Percentiles rank a stretch among this genome's conserved stretches.
These are phyloP conservation scores for Mucor saturninus DNA, from an alignment of 371 early-diverging fungal species.

Conservation along the genomic window DNA sequence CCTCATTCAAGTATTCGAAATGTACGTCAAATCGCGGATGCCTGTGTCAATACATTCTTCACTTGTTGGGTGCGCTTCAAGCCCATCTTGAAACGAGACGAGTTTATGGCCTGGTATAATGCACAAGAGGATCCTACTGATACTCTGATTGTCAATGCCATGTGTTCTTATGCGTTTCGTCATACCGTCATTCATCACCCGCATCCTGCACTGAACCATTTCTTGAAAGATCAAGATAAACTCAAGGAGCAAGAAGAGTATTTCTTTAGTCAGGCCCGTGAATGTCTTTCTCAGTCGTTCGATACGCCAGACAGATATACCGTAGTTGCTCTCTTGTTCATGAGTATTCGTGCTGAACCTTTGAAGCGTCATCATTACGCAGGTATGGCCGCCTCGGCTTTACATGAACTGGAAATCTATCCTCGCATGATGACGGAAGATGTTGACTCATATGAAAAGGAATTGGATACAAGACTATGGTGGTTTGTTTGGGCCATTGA, in stretches of 20 bases:
- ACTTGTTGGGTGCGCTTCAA: slow-evolving; percentile 48
- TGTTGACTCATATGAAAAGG: slow-evolving; percentile 45
- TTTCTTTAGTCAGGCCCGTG: slow-evolving; percentile 49
- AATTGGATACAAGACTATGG: slow-evolving; percentile 57
- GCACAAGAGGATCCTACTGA: slow-evolving; percentile 36
- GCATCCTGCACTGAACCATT: slow-evolving; percentile 28
- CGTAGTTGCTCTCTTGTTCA: slow-evolving; percentile 37
- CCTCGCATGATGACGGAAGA: slow-evolving; percentile 47
- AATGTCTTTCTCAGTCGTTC: slow-evolving; percentile 46
- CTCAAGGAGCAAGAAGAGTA: slow-evolving; percentile 52
- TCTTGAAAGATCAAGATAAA: slow-evolving; percentile 39
- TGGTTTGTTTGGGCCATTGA: slow-evolving; percentile 56
- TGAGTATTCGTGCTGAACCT: slow-evolving; percentile 35
- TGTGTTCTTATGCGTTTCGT: slow-evolving; percentile 37
- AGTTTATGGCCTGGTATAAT: slow-evolving; percentile 51
- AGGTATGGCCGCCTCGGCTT: slow-evolving; percentile 51
- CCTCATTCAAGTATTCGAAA: slow-evolving; percentile 31
- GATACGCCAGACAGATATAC: slow-evolving; percentile 48
- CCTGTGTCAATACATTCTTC: slow-evolving; percentile 47
- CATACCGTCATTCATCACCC: slow-evolving; percentile 48
- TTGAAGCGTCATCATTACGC: slow-evolving; percentile 40
- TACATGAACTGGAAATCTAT: slow-evolving; percentile 49
- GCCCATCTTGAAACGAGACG: slow-evolving; percentile 38
- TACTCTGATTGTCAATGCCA: slow-evolving; percentile 52
- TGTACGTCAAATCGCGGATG: slow-evolving; percentile 42